A percentile compares a stretch with the other conserved stretches of the same genome.
Evolutionary conservation across 2,329 filamentous ascomycete genomes (phyloP).

Genomic region (Lasiodiplodia sp.): DNA sequence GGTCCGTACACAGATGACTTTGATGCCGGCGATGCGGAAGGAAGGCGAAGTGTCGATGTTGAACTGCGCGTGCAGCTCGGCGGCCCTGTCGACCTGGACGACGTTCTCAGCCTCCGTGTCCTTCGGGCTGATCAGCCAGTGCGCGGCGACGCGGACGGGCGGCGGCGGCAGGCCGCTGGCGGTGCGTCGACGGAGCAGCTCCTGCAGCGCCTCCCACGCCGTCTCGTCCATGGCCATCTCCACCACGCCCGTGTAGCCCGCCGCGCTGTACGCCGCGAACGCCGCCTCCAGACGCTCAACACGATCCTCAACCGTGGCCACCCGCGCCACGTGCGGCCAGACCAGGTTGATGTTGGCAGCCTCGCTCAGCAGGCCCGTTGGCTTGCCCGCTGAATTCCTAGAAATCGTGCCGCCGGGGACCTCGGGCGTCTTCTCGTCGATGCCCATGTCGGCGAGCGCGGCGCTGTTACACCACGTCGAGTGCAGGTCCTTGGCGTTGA

Average conservation of each 20-base stretch:
- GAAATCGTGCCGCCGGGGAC: slow-evolving; percentile 62
- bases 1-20: slow-evolving; percentile 60
- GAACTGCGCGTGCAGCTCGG: slow-evolving; percentile 56
- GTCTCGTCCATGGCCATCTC: slow-evolving; percentile 69
- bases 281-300: slow-evolving; percentile 55
- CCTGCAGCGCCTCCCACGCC: slow-evolving; percentile 58
- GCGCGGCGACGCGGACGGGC: slow-evolving; percentile 61
- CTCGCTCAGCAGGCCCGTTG: slow-evolving; percentile 62
- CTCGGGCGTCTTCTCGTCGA: slow-evolving; percentile 52
- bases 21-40: slow-evolving; percentile 66
- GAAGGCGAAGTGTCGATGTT: slow-evolving; percentile 55
- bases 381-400: slow-evolving; percentile 56
- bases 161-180: slow-evolving; percentile 39
- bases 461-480: slow-evolving; percentile 64
- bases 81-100: slow-evolving; percentile 60
- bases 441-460: slow-evolving; percentile 59
- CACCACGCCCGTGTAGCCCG: slow-evolving; percentile 63
- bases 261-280: slow-evolving; percentile 57
- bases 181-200: not conserved
- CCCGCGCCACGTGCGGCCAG: slow-evolving; percentile 61
- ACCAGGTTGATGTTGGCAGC: slow-evolving; percentile 62
- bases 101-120: slow-evolving; percentile 55
- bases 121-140: slow-evolving; percentile 63
- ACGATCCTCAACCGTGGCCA: slow-evolving; percentile 59
- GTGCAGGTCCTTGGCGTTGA: slow-evolving; percentile 66